Conservation (phyloP, 139 green algal species). For the Deuterostichococcus epilithicus region DNA sequence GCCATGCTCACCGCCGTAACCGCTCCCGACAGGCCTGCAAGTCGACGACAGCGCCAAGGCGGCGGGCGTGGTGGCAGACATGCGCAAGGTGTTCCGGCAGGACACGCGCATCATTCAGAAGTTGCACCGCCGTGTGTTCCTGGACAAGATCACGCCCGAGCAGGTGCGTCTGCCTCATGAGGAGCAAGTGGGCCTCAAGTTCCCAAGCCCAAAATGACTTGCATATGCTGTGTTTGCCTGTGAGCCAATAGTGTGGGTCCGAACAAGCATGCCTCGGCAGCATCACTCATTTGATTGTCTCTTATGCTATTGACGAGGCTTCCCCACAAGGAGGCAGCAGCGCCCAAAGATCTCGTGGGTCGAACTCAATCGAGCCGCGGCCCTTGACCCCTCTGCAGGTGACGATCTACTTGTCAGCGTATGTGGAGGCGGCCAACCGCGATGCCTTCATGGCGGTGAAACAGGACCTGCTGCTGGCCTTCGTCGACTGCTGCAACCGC, state of each 20-base stretch:
- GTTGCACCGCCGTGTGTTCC: conserved; percentile 83
- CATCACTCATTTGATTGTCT: no score
- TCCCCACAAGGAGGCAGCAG: no score
- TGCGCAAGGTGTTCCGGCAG: conserved; percentile 63
- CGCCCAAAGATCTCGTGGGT: background rate
- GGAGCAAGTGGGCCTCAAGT: no score
- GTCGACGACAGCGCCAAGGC: conserved; percentile 39
- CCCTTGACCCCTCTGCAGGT: conserved; percentile 16
- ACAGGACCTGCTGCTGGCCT: conserved; percentile 80
- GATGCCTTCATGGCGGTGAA: conserved; percentile 86
- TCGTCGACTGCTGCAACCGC: conserved; percentile 75
- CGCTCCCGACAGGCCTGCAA: conserved; percentile 39
- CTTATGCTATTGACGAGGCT: no score
- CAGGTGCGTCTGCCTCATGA: no score
- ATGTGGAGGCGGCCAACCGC: conserved; percentile 69
- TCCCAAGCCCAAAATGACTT: no score
- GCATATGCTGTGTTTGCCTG: no score
- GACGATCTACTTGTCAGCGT: conserved; percentile 75
- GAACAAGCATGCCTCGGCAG: no score
- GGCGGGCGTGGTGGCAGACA: conserved; percentile 49
- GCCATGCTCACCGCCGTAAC: no score
- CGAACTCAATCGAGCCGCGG: background rate
- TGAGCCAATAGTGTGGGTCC: no score
- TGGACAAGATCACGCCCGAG: conserved; percentile 78
- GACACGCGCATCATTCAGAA: conserved; percentile 84